Evolutionary conservation across 179 eudicot genomes (phyloP), one percentile per base, ranked within the genome.

Genomic region (Beta corolliflora): DNA sequence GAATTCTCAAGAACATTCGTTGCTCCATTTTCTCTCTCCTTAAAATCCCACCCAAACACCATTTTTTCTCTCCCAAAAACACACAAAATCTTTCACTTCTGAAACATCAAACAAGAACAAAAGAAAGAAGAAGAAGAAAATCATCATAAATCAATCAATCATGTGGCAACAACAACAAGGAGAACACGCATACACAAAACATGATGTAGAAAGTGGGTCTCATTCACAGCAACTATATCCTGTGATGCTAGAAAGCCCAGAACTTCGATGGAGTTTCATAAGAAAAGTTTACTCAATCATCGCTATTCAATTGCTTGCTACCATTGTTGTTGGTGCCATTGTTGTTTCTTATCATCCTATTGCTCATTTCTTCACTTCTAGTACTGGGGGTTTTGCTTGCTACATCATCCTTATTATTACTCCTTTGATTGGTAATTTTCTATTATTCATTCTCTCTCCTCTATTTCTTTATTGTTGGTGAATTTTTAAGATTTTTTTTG

Each of bases 271-370:
- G 99, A 81, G 91, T 7, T 96, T 96, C 68, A 93, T 96, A 4
- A 86, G 98, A 70, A 96, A 96, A 86, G 88, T 94, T 1, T 96
- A 96, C 76, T 87, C 94, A 0, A 93, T 96, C 9, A 78, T 96
- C 5, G 82, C 95, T 14, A 19, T 94, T 0, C 99, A 96, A 55
- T 77, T 96, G 80, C 84, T 94, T 13, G 86, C 88, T 59, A 96
- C 98, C 29, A 77, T 88, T 9, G 91, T 86, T 8, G 99, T 96
- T 11, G 93, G 89, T 7, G 84, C 98, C 16, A 86, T 92, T 61
- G 97, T 96, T 19, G 92, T 94, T 52, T 23, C 89, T 5, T 87
- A 88, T 70, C 85, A 63, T 3, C 97, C 97, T 0, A 82, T 96
- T 48, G 61, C 92, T 9, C 54, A 66, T 15, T 96, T 96, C 86